Evolutionary conservation across 257 asterid genomes (phyloP).

Genomic region (Penstemon eatonii): DNA sequence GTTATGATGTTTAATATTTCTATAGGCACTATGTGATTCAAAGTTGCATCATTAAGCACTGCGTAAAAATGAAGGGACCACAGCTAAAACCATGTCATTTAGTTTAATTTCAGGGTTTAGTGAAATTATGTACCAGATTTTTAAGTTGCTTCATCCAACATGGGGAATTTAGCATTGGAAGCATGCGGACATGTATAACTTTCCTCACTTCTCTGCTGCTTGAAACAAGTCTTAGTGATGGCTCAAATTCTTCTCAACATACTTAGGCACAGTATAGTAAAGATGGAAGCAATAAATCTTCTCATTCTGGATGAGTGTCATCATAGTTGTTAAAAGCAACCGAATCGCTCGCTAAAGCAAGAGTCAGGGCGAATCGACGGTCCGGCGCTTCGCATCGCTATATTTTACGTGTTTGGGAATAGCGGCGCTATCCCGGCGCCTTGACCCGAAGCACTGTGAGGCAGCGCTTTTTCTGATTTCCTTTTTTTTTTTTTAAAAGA

Average conservation of each 20-base stretch:
- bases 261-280: constrained; percentile 93
- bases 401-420: too few species aligned
- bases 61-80: neutral
- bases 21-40: neutral
- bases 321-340: too few species aligned
- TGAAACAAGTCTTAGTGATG: constrained; percentile 93
- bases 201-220: constrained; percentile 24
- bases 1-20: neutral
- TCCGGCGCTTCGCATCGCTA: too few species aligned
- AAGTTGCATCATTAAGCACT: constrained; percentile 6
- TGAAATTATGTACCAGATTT: neutral
- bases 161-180: constrained; percentile 19
- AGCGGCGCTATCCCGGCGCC: too few species aligned
- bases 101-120: constrained; percentile 7
- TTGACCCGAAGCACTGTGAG: too few species aligned
- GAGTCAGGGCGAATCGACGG: too few species aligned
- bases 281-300: constrained; percentile 90
- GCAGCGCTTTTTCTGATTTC: too few species aligned
- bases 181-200: constrained; percentile 22
- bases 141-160: constrained; percentile 11
- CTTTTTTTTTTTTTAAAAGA: too few species aligned
- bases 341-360: too few species aligned
- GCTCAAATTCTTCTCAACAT: constrained; percentile 97
- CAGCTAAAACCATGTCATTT: neutral
- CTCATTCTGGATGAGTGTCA: constrained; percentile 97